A percentile compares a stretch with the other conserved stretches of the same genome.
Evolutionary conservation across 805 yeast genomes (phyloP).

Genomic region (Suhomyces prunicola): DNA sequence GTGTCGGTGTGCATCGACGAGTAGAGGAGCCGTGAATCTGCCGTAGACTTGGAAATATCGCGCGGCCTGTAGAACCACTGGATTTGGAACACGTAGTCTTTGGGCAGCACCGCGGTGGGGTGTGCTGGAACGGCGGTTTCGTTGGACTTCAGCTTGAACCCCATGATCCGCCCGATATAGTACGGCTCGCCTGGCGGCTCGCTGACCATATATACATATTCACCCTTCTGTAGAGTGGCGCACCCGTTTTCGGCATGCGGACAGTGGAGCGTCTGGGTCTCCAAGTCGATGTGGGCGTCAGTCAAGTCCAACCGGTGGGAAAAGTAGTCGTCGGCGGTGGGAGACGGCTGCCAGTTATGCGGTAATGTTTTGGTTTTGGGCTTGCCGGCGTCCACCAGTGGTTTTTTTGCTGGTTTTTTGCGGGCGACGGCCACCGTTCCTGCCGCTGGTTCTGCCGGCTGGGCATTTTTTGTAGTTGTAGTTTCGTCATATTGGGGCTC

Average conservation of each 20-base stretch:
- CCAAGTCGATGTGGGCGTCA: constrained; percentile 40
- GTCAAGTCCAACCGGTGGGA: constrained; percentile 41
- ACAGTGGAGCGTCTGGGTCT: constrained; percentile 34
- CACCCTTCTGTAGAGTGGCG: constrained; percentile 46
- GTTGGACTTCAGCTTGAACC: constrained; percentile 42
- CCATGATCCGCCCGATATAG: constrained; percentile 80
- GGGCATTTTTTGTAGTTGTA: not conserved
- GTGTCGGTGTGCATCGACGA: constrained; percentile 85
- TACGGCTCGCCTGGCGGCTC: constrained; percentile 96
- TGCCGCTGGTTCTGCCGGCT: not conserved
- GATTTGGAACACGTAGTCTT: constrained; percentile 58
- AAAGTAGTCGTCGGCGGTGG: constrained; percentile 35
- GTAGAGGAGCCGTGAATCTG: constrained; percentile 72
- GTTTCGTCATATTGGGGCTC: constrained; percentile 23
- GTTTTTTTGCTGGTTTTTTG: not conserved
- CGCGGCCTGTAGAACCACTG: constrained; percentile 92
- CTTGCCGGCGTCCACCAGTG: not conserved
- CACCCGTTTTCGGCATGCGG: constrained; percentile 19
- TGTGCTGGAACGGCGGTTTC: not conserved
- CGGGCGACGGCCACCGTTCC: not conserved
- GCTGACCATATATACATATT: constrained; percentile 76
- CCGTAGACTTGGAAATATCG: constrained; percentile 65
- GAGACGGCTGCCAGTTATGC: constrained; percentile 51
- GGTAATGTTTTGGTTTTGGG: constrained; percentile 23
- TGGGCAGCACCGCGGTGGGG: constrained; percentile 40